Percentiles rank a stretch among this genome's conserved stretches.
Evolutionary conservation across 2,329 filamentous ascomycete genomes (phyloP).

Genomic region (Teratosphaeria pseudoeucalypti): DNA sequence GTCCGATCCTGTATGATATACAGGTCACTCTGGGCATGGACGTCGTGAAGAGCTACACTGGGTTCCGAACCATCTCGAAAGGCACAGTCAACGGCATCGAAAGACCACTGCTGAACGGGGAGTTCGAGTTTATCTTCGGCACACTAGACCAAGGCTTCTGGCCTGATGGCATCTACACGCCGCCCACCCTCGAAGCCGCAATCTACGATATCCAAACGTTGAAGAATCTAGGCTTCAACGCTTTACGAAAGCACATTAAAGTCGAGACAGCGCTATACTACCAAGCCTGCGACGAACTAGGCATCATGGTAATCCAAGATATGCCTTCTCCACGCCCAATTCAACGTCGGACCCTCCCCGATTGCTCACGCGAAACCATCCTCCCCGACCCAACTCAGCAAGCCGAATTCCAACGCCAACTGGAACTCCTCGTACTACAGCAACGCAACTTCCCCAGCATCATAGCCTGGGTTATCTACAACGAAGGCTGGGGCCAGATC

Average conservation of each 20-base stretch:
- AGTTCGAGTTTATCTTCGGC: slow-evolving; percentile 58
- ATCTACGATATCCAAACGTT: slow-evolving; percentile 53
- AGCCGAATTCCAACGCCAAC: slow-evolving; percentile 53
- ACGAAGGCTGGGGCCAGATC: slow-evolving; percentile 61
- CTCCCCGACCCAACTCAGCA: slow-evolving; percentile 42
- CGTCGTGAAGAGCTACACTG: slow-evolving; percentile 53
- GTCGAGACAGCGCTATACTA: slow-evolving; percentile 59
- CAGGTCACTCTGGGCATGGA: slow-evolving; percentile 46
- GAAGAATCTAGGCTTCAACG: slow-evolving; percentile 57
- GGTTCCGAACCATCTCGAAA: slow-evolving; percentile 54
- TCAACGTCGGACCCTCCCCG: slow-evolving; percentile 24
- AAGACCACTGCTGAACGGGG: slow-evolving; percentile 56
- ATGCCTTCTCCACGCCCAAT: slow-evolving; percentile 51
- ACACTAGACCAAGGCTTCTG: slow-evolving; percentile 54
- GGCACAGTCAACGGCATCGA: slow-evolving; percentile 48
- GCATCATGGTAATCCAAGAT: slow-evolving; percentile 58
- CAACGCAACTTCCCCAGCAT: slow-evolving; percentile 57
- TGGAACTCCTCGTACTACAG: slow-evolving; percentile 52
- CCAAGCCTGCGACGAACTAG: slow-evolving; percentile 55
- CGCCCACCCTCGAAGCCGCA: slow-evolving; percentile 59
- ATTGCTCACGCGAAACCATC: slow-evolving; percentile 18
- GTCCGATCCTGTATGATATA: slow-evolving; percentile 55
- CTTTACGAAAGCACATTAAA: slow-evolving; percentile 40
- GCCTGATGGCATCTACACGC: slow-evolving; percentile 56
- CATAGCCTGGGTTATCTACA: slow-evolving; percentile 59